phyloP scores from a whole-genome alignment of 192 early-diverging fungal species.

The Phycomyces nitens region DNA sequence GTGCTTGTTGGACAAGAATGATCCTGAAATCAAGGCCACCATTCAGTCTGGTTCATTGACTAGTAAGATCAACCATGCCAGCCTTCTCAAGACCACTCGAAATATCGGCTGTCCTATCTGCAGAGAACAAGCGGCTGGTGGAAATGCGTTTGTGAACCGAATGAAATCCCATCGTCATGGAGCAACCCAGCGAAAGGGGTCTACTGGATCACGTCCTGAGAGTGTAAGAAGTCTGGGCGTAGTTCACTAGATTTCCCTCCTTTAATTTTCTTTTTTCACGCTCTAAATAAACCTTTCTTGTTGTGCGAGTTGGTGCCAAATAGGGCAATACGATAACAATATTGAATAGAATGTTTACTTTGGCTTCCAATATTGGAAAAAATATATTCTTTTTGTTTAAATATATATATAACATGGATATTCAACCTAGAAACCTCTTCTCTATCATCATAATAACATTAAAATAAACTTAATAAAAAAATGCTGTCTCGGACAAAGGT shows the following conservation, averaged over 20 bases:
- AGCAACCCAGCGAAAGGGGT: not conserved
- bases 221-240: slow-evolving; percentile 21
- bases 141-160: slow-evolving; percentile 35
- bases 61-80: slow-evolving; percentile 50
- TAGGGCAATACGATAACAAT: not conserved
- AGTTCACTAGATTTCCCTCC: slow-evolving; percentile 10
- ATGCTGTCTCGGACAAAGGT: slow-evolving; percentile 30
- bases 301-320: not conserved
- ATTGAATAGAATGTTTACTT: not conserved
- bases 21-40: slow-evolving; percentile 23
- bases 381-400: not conserved
- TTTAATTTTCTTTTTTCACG: not conserved
- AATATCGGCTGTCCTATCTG: slow-evolving; percentile 51
- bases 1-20: slow-evolving; percentile 69
- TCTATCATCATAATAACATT: no score
- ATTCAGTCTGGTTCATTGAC: slow-evolving; percentile 23
- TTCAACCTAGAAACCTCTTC: no score
- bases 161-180: slow-evolving; percentile 27
- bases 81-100: slow-evolving; percentile 39
- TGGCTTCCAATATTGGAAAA: not conserved
- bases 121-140: slow-evolving; percentile 41
- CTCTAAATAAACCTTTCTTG: not conserved
- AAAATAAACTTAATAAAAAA: not conserved
- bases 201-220: slow-evolving; percentile 10
- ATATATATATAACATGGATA: not conserved